Conservation (phyloP, 768 basidiomycete genomes). For the Boletellus ananas region DNA sequence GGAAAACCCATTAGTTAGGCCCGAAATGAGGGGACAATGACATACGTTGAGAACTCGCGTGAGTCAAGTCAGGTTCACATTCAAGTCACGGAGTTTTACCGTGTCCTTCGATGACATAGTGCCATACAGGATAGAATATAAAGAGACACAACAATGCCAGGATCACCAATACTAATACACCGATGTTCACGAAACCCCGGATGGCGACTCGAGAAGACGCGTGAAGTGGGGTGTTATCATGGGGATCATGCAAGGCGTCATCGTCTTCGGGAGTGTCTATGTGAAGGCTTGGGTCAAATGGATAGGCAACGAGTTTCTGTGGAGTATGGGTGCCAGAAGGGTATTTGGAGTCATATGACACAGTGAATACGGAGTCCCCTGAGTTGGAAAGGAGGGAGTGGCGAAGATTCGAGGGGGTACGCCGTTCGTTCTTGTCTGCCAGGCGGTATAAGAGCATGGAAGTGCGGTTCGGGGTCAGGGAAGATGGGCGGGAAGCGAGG, state of each 20-base stretch:
- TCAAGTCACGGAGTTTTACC: slow-evolving; percentile 4
- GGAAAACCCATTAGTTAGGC: not conserved
- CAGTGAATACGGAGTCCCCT: slow-evolving; percentile 45
- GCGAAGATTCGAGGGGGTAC: slow-evolving; percentile 35
- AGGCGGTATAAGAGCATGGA: slow-evolving; percentile 71
- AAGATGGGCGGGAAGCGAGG: slow-evolving; percentile 27
- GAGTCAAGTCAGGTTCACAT: not conserved
- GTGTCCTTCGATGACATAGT: slow-evolving; percentile 6
- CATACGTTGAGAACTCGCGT: slow-evolving; percentile 12
- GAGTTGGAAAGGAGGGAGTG: slow-evolving; percentile 50
- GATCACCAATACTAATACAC: slow-evolving; percentile 62
- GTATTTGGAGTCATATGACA: slow-evolving; percentile 62
- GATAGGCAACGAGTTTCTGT: slow-evolving; percentile 58
- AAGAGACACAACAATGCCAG: slow-evolving; percentile 66
- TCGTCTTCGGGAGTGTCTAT: slow-evolving; percentile 64
- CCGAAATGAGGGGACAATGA: not conserved
- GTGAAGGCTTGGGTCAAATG: slow-evolving; percentile 63
- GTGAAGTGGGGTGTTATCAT: slow-evolving; percentile 29
- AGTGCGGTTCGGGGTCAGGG: slow-evolving; percentile 35
- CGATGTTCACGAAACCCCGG: slow-evolving; percentile 66
- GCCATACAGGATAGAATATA: slow-evolving; percentile 75
- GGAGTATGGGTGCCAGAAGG: slow-evolving; percentile 38
- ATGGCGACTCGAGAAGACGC: slow-evolving; percentile 26
- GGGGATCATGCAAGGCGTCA: slow-evolving; percentile 69
- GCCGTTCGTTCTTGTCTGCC: slow-evolving; percentile 34